Evolutionary conservation across 2,329 filamentous ascomycete species (phyloP), one percentile per base, ranked within the genome.

Genomic region (Aspergillus tanneri): DNA sequence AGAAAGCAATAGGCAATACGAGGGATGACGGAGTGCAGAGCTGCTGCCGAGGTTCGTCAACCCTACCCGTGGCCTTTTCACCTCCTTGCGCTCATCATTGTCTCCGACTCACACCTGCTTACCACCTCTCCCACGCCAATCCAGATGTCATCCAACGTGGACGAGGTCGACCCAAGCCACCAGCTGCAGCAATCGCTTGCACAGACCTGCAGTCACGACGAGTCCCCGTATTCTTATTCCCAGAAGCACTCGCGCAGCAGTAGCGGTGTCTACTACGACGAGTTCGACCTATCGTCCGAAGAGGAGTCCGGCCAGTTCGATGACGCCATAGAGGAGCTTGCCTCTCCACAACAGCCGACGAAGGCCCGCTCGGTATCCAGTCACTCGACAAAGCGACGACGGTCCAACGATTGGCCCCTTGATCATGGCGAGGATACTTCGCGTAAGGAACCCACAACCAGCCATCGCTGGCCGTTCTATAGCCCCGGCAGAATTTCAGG

Each of bases 361-460:
- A 36, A 32, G 9, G 34, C 53, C 40, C 46, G 44, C 4, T 61
- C 59, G 2, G 53, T 57, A 1, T 57, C 59, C 3, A 52, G 50
- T 10, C 68, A 71, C 46, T 68, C 66, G 0, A 62, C 63, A 9
- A 77, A 77, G 55, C 66, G 74, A 37, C 67, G 69, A 12, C 67
- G 73, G 16, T 69, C 68, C 3, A 71, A 70, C 36, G 71, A 75
- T 46, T 77, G 74, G 74, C 73, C 73, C 11, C 54, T 75, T 2
- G 39, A 47, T 2, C 38, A 34, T 3, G 19, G 12, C 24, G 32
- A 55, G 25, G 44, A 57, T 50, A 8, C 35, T 21, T 2, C 44
- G 8, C 5, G 18, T 4, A 43, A 27, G 9, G 27, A 27, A 5
- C 35, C 14, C 3, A 44, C 14, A 11, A 45, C 38, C 11, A 38